Percentiles rank a stretch among this genome's conserved stretches.
Conservation (phyloP, 2,329 filamentous ascomycete genomes). For the Hypoxylon sp. region DNA sequence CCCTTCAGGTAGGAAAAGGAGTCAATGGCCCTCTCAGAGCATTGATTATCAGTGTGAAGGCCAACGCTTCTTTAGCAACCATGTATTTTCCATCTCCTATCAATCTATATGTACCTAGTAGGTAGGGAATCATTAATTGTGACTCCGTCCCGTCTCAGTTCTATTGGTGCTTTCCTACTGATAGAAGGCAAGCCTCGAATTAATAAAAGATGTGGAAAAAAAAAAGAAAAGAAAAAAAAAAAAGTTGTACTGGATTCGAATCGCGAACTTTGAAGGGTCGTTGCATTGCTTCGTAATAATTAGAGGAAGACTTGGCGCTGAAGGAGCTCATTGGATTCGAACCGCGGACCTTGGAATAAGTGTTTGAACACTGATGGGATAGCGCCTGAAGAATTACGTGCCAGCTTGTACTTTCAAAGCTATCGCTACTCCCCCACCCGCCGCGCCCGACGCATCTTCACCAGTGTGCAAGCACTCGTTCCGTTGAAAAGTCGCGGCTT, state of each 20-base stretch:
- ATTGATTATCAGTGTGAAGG: background rate
- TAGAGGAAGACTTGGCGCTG: too few species aligned
- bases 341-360: background rate
- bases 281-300: too few species aligned
- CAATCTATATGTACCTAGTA: background rate
- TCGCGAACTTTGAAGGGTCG: too few species aligned
- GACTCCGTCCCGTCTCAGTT: background rate
- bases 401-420: too few species aligned
- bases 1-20: too few species aligned
- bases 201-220: background rate
- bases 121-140: background rate
- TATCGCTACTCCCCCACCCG: too few species aligned
- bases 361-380: background rate
- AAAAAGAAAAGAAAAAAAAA: too few species aligned
- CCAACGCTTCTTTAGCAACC: background rate
- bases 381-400: background rate
- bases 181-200: background rate
- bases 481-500: background rate
- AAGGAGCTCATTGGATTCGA: background rate
- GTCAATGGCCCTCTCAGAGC: background rate
- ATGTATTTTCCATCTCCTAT: background rate
- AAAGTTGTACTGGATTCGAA: background rate
- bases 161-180: background rate
- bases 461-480: background rate
- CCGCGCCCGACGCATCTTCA: background rate